A percentile compares a stretch with the other conserved stretches of the same genome.
Evolutionary conservation across 371 early-diverging fungal species (phyloP).

Genomic region (Actinomortierella ambigua): DNA sequence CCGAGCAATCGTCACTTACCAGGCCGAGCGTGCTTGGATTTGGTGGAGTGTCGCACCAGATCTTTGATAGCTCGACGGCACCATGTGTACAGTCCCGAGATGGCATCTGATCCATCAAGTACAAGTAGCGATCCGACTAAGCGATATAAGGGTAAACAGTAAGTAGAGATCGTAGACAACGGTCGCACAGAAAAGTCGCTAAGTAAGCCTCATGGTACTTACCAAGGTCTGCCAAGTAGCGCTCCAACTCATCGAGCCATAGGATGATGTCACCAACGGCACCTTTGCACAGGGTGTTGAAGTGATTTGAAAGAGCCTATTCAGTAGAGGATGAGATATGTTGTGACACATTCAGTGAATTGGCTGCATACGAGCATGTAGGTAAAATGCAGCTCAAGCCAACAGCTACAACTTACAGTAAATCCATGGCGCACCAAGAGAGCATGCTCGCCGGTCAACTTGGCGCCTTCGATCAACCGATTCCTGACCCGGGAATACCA

Average conservation of each 20-base stretch:
- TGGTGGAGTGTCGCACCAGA: conserved; percentile 26
- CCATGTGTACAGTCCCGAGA: conserved; percentile 35
- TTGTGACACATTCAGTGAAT: no score
- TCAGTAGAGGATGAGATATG: neutral
- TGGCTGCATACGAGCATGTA: no score
- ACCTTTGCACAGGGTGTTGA: conserved; percentile 22
- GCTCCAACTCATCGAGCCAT: conserved; percentile 41
- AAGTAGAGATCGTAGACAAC: neutral
- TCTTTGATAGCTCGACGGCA: conserved; percentile 44
- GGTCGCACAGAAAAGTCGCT: neutral
- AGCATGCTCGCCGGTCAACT: conserved; percentile 47
- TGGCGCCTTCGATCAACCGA: conserved; percentile 52
- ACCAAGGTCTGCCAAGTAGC: conserved; percentile 35
- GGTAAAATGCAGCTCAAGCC: no score
- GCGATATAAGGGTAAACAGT: neutral
- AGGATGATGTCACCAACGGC: conserved; percentile 29
- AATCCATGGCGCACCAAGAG: conserved; percentile 52
- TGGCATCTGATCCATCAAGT: conserved; percentile 22
- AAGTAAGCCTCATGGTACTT: neutral
- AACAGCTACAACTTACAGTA: conserved; percentile 38
- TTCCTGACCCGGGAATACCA: conserved; percentile 73
- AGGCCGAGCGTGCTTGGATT: conserved; percentile 33
- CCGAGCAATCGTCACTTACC: conserved; percentile 21
- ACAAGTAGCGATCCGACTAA: conserved; percentile 32
- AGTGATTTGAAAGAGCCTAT: conserved; percentile 31